Evolutionary conservation across 176 grass and related monocot species (phyloP).

Genomic region (Oropetium thomaeum): DNA sequence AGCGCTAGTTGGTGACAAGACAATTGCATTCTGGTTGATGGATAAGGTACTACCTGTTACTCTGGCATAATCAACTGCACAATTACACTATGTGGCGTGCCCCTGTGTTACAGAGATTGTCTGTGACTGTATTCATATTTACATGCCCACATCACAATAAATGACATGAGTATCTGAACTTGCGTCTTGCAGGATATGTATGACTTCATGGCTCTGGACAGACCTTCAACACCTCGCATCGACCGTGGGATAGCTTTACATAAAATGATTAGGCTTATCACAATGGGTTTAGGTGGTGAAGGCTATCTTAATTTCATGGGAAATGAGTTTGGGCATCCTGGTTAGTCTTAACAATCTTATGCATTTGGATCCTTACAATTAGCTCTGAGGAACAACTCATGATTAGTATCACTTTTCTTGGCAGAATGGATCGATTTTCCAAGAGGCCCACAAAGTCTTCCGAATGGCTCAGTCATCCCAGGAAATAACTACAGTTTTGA

Average conservation of each 20-base stretch:
- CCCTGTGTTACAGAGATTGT: too few relatives aligned
- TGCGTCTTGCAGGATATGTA: constrained; percentile 82
- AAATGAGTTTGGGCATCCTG: constrained; percentile 99
- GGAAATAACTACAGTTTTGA: constrained; percentile 91
- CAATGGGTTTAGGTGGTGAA: constrained; percentile 94
- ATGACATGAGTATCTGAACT: constrained; percentile 12
- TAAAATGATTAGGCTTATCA: constrained; percentile 99
- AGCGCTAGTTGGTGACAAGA: constrained; percentile 98
- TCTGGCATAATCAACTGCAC: constrained; percentile 18
- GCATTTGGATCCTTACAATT: constrained; percentile 3
- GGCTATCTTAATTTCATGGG: constrained; percentile 99
- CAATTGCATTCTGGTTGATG: constrained; percentile 97
- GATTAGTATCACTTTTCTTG: constrained; percentile 31
- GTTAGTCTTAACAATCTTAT: constrained; percentile 73
- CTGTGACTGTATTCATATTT: background rate
- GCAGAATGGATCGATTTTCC: constrained; percentile 99
- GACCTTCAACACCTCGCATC: constrained; percentile 78
- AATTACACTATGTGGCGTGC: too few relatives aligned
- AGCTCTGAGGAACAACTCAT: constrained; percentile 5
- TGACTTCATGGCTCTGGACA: constrained; percentile 90
- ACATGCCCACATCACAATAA: constrained; percentile 9
- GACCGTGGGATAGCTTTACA: constrained; percentile 97
- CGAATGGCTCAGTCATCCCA: constrained; percentile 57
- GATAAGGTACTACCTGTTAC: constrained; percentile 47
- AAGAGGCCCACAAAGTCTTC: constrained; percentile 70